Evolutionary conservation across 345 rosid species (phyloP), one percentile per base, ranked within the genome.

Genomic region (Eucalyptus curtisii): DNA sequence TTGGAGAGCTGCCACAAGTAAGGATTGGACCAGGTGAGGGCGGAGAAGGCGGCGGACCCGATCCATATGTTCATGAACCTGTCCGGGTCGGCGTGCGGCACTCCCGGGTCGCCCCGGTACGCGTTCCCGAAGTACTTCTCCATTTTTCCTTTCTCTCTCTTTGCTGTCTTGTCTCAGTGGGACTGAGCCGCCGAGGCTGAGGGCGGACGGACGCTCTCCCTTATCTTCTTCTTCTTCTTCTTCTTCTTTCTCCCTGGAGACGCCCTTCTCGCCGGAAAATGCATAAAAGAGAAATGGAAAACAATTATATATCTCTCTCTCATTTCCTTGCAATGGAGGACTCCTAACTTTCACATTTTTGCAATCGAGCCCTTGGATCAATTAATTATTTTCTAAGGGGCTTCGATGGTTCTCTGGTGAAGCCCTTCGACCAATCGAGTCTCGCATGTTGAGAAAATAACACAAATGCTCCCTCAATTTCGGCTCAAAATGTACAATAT

Each of bases 91-190:
- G 98, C 94, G 88, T 97, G 99, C 30, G 99, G 99, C 86, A 97
- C 99, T 49, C 98, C 98, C 37, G 98, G 98, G 92, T 97, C 99
- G 33, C 98, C 99, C 88, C 97, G 93, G 92, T 97, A 97, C 1
- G 99, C 98, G 87, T 94, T 96, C 64, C 98, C 98, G 87, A 97
- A 96, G 87, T 95, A 96, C 92, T 97, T 97, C 96, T 97, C 98
- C 99, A 95, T 95, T 20, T 20, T 31, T 52, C 57, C 57, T 50
- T 88, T 47, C 59, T 79, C 87, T 86, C 87, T 49, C 47, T 71
- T n/a, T n/a, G n/a, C 42, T 66, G 33, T 61, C 79, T 66, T 37
- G 44, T 71, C 81, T 33, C 22, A 0, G 24, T 19, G 81, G 7
- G 27, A 76, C 47, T 37, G 82, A 20, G 47, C 47, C 47, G 27